Evolutionary conservation across 2,329 filamentous ascomycete species (phyloP).

Genomic region (Monilinia aucupariae): DNA sequence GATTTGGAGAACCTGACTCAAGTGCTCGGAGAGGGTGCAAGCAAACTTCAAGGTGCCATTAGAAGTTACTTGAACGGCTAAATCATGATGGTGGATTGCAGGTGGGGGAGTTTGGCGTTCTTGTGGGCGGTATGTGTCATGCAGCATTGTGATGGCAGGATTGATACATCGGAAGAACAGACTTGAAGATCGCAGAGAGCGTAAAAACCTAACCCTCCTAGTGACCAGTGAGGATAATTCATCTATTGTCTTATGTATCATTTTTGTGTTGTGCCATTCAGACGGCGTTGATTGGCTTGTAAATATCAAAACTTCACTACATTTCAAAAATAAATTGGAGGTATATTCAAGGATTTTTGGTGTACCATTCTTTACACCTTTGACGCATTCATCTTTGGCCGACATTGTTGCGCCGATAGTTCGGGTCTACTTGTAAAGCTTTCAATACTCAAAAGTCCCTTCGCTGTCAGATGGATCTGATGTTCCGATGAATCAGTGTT

Average conservation of each 20-base stretch:
- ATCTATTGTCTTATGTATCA: slow-evolving; percentile 4
- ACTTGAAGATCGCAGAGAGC: background rate
- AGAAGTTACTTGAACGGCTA: slow-evolving; percentile 58
- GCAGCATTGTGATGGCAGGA: slow-evolving; percentile 1
- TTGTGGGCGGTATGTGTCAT: background rate
- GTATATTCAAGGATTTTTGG: background rate
- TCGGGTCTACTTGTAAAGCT: background rate
- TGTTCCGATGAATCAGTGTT: background rate
- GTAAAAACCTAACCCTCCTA: background rate
- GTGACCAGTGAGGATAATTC: background rate
- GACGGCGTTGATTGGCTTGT: background rate
- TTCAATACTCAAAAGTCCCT: background rate
- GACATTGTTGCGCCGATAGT: background rate
- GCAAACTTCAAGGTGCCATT: slow-evolving; percentile 72
- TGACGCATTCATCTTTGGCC: background rate
- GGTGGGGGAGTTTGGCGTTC: slow-evolving; percentile 8
- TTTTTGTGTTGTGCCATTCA: background rate
- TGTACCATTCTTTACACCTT: too few relatives aligned
- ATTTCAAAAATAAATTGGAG: background rate
- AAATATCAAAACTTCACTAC: background rate
- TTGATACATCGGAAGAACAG: background rate
- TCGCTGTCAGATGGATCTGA: background rate
- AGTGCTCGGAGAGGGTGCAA: slow-evolving; percentile 79
- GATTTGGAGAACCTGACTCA: slow-evolving; percentile 87
- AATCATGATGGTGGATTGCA: background rate